Base-by-base conservation (phyloP, 108 stramenopile species). In the Nitzschia sp. region DNA sequence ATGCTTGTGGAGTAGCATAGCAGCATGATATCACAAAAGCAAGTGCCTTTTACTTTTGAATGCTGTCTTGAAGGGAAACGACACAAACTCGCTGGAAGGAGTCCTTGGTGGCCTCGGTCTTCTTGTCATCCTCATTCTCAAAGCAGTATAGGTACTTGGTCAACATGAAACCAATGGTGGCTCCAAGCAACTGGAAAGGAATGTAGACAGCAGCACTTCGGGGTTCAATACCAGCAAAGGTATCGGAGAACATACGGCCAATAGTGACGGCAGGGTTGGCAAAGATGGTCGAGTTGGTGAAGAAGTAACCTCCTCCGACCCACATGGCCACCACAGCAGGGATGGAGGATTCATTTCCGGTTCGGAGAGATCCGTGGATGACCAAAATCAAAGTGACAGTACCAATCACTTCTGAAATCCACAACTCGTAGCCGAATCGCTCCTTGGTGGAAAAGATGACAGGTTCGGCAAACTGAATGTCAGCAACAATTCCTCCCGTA, bases 211-310 rank as follows among this genome's bases (percentile, higher is more conserved):
- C 38, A 19, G 53, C 71, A 29, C 46, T 51, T 55, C 46, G 10
- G 6, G 71, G 71, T 46, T 55, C 41, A 64, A 72, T 72, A 6
- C 71, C 71, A 19, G 71, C 62, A 72, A 72, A 72, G 51, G 61
- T 78, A 48, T 72, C 54, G 0, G 77, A 58, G 55, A 72, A 78
- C 55, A 70, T 65, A 6, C 77, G 53, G 6, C 52, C 77, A 57
- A 78, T 73, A 5, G 77, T 78, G 29, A 78, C 77, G 25, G 77
- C 77, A 19, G 77, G 77, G 56, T 78, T 78, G 44, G 71, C 77
- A 70, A 78, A 78, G 34, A 65, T 70, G 44, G 54, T 68, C 7
- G 54, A 57, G 39, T 63, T 65, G 17, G 77, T 72, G 34, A 78
- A 78, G 41, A 70, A 78, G 54, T 78, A 78, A 50, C 77, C 77